Evolutionary conservation across 1,139 yeast species (phyloP).

Genomic region (Suhomyces guaymorum): DNA sequence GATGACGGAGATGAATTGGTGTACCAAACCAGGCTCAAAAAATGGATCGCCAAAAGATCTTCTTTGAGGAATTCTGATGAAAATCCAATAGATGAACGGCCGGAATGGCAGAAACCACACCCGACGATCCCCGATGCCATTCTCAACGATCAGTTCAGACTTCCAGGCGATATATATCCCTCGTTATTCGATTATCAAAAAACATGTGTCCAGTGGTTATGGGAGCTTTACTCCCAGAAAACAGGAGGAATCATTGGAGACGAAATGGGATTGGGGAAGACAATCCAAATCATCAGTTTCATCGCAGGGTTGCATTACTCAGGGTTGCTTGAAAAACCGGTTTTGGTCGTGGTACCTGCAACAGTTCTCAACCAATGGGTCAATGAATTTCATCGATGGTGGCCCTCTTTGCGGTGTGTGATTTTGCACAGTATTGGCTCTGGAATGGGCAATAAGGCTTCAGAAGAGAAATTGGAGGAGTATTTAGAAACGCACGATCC

Average conservation of each 20-base stretch:
- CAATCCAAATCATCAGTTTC: constrained; percentile 88
- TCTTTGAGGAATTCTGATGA: constrained; percentile 24
- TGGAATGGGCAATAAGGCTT: constrained; percentile 63
- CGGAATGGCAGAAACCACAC: constrained; percentile 74
- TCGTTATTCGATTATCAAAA: constrained; percentile 89
- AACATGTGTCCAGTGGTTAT: constrained; percentile 80
- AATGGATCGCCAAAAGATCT: constrained; percentile 59
- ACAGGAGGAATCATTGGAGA: constrained; percentile 97
- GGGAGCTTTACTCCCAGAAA: constrained; percentile 82
- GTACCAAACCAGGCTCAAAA: constrained; percentile 57
- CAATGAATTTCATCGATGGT: constrained; percentile 92
- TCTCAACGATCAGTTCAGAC: constrained; percentile 62
- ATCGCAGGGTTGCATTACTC: constrained; percentile 89
- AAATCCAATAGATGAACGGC: constrained; percentile 20
- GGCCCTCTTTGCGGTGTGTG: constrained; percentile 91
- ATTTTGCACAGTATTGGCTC: constrained; percentile 91
- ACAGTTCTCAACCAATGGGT: constrained; percentile 97
- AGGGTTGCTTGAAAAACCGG: constrained; percentile 71
- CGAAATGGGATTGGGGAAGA: constrained; percentile 97
- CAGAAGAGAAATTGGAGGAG: constrained; percentile 52
- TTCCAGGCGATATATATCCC: constrained; percentile 92
- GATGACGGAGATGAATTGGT: constrained; percentile 80
- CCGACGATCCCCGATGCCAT: constrained; percentile 76
- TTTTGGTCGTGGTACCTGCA: constrained; percentile 90
- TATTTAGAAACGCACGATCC: constrained; percentile 50